A percentile compares a stretch with the other conserved stretches of the same genome.
These are phyloP conservation scores for Cylindrotheca fusiformis DNA, from an alignment of 108 stramenopile species.

Conservation along the genomic window DNA sequence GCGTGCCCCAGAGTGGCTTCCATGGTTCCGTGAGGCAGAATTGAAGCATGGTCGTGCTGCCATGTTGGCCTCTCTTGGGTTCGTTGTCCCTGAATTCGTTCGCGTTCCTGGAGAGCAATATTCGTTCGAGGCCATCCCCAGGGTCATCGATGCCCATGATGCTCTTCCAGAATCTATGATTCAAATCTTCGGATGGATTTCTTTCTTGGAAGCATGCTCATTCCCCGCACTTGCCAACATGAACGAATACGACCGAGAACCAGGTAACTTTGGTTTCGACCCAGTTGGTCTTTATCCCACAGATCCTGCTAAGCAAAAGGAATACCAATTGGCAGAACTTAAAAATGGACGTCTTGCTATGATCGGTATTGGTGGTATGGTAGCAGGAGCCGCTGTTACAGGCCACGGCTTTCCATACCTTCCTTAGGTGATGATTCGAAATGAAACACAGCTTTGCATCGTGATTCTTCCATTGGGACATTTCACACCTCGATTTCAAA, in stretches of 20 bases:
- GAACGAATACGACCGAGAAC: constrained; percentile 65
- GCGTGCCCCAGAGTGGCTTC: constrained; percentile 35
- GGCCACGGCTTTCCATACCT: constrained; percentile 93
- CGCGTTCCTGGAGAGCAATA: constrained; percentile 84
- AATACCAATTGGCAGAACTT: constrained; percentile 47
- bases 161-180: constrained; percentile 71
- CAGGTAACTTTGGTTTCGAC: constrained; percentile 74
- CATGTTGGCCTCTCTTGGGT: constrained; percentile 87
- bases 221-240: constrained; percentile 59
- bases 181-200: constrained; percentile 71
- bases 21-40: constrained; percentile 90
- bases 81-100: constrained; percentile 80
- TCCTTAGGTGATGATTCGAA: too few species aligned
- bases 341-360: constrained; percentile 92
- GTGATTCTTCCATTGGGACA: too few species aligned
- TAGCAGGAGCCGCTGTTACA: constrained; percentile 74
- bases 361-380: constrained; percentile 91
- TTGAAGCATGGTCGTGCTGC: constrained; percentile 85
- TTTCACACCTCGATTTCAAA: too few species aligned
- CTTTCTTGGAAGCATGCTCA: constrained; percentile 60
- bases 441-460: too few species aligned
- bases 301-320: constrained; percentile 40
- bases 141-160: constrained; percentile 75
- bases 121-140: constrained; percentile 80
- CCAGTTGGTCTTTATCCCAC: constrained; percentile 48